A percentile compares a stretch with the other conserved stretches of the same genome.
Conservation (phyloP, 1,284 basidiomycete species). For the Pterulicium gracile region DNA sequence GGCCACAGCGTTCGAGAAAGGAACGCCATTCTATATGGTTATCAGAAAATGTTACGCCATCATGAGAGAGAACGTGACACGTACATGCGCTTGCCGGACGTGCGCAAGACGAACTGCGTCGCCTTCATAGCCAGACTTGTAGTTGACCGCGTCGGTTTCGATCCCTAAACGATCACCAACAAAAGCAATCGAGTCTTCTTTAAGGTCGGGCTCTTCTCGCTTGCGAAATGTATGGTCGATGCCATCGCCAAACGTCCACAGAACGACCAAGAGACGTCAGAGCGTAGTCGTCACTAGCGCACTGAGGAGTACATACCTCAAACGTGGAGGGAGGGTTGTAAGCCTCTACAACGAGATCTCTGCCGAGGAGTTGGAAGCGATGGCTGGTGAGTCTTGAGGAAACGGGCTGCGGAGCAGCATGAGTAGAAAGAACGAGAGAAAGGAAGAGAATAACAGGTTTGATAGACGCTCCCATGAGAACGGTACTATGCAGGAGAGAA, state of each 20-base stretch:
- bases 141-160: conserved; percentile 17
- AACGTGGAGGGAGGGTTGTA: conserved; percentile 17
- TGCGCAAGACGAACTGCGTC: conserved; percentile 25
- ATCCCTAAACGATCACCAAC: conserved; percentile 21
- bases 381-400: conserved; percentile 15
- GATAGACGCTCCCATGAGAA: no score
- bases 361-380: conserved; percentile 14
- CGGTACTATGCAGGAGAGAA: no score
- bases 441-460: conserved; percentile 8
- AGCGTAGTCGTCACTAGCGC: no score
- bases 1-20: conserved; percentile 36
- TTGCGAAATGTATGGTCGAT: conserved; percentile 25
- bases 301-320: conserved; percentile 12
- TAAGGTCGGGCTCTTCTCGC: conserved; percentile 16
- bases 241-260: conserved; percentile 33
- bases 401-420: conserved; percentile 11
- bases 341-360: conserved; percentile 14
- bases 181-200: conserved; percentile 25
- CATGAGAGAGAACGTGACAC: conserved; percentile 7
- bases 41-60: conserved; percentile 9
- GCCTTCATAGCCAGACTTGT: conserved; percentile 22
- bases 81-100: conserved; percentile 29
- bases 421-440: conserved; percentile 11
- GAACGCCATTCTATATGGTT: conserved; percentile 35
- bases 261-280: neutral